phyloP scores from a whole-genome alignment of 2,329 filamentous ascomycete species.

The Ophidiomyces ophidiicola region DNA sequence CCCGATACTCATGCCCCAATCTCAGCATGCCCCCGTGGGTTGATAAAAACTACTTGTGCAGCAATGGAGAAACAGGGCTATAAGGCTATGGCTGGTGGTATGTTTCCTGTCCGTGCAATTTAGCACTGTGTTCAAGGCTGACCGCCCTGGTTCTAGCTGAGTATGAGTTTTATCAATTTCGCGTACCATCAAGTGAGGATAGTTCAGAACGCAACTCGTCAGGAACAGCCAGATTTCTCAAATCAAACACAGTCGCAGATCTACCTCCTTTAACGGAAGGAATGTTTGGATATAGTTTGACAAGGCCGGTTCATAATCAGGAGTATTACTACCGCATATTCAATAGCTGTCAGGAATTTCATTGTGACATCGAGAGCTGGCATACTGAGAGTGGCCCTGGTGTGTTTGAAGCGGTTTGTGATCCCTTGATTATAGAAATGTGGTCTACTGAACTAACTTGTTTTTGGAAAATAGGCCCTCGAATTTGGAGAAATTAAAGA shows the following conservation, averaged over 20 bases:
- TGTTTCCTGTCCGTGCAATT: slow-evolving; percentile 23
- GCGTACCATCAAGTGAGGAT: slow-evolving; percentile 44
- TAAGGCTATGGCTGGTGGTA: slow-evolving; percentile 80
- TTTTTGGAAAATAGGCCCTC: slow-evolving; percentile 52
- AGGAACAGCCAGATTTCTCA: slow-evolving; percentile 61
- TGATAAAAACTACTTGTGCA: slow-evolving; percentile 55
- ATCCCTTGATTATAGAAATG: neutral
- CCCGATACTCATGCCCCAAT: slow-evolving; percentile 62
- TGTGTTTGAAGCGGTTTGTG: slow-evolving; percentile 73
- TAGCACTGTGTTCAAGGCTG: neutral
- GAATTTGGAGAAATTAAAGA: slow-evolving; percentile 76
- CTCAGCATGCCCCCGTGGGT: slow-evolving; percentile 64
- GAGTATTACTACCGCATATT: slow-evolving; percentile 87
- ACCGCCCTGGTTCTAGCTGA: slow-evolving; percentile 50
- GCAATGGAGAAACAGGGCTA: slow-evolving; percentile 59
- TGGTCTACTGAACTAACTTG: slow-evolving; percentile 16
- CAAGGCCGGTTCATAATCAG: slow-evolving; percentile 74
- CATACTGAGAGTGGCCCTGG: slow-evolving; percentile 89
- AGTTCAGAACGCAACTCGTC: slow-evolving; percentile 48
- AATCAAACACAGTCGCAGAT: slow-evolving; percentile 57
- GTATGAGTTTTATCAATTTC: slow-evolving; percentile 91
- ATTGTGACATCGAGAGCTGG: slow-evolving; percentile 81
- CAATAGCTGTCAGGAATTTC: slow-evolving; percentile 63
- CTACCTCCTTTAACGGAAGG: slow-evolving; percentile 75
- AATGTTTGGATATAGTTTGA: slow-evolving; percentile 92